Evolutionary conservation across 106 monocot genomes (phyloP).

Genomic region (Alisma plantagoaquatica): DNA sequence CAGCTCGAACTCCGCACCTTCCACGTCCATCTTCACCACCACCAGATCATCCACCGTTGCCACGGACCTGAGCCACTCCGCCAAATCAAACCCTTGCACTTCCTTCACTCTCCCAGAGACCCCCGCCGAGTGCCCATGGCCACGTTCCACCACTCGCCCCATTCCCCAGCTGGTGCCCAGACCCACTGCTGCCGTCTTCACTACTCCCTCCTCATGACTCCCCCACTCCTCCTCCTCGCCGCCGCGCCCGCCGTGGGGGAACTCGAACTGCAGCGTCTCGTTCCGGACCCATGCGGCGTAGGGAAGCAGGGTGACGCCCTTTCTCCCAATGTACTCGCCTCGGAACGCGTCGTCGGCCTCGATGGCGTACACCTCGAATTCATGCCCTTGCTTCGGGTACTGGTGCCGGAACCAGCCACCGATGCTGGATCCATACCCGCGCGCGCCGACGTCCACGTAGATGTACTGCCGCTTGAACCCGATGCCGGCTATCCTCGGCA

Average conservation of each 20-base stretch:
- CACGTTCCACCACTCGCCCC: no score
- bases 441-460: constrained; percentile 56
- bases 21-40: constrained; percentile 82
- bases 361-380: constrained; percentile 55
- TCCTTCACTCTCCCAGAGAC: constrained; percentile 15
- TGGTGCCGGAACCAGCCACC: constrained; percentile 75
- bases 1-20: constrained; percentile 67
- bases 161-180: constrained; percentile 8
- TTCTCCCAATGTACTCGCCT: constrained; percentile 33
- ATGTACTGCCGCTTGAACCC: constrained; percentile 46
- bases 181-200: no score
- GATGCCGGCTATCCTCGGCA: constrained; percentile 42
- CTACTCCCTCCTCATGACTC: no score
- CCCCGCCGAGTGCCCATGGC: no score
- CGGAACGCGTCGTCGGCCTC: constrained; percentile 55
- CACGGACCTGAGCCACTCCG: constrained; percentile 46
- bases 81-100: constrained; percentile 53
- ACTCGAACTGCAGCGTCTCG: constrained; percentile 51
- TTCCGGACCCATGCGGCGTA: constrained; percentile 69
- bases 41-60: constrained; percentile 44
- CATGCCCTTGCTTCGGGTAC: constrained; percentile 63
- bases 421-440: constrained; percentile 73
- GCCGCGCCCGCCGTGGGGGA: constrained; percentile 27
- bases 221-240: constrained; percentile 25
- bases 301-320: constrained; percentile 41